phyloP scores from a whole-genome alignment of 208 protist species.

The Angomonas deanei region DNA sequence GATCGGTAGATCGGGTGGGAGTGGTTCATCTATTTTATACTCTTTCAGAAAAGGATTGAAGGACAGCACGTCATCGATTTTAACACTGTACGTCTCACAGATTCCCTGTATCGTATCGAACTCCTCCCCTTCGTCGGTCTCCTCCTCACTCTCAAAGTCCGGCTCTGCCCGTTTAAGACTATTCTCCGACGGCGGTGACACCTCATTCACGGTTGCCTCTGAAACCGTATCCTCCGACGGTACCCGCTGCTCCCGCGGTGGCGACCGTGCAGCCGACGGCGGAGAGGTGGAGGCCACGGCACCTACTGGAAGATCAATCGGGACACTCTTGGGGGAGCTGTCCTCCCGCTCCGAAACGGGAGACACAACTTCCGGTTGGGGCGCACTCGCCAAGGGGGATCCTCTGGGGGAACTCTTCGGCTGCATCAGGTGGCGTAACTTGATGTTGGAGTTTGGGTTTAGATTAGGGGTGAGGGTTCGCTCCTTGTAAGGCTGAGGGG shows the following conservation, averaged over 20 bases:
- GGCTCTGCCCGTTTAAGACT: not conserved
- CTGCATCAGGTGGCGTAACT: not conserved
- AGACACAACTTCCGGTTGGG: not conserved
- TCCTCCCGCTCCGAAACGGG: not conserved
- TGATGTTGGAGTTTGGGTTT: not conserved
- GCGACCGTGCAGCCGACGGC: not conserved
- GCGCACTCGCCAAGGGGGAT: not conserved
- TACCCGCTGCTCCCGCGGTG: not conserved
- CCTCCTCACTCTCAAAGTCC: not conserved
- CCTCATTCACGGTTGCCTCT: not conserved
- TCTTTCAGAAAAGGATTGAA: slow-evolving; percentile 63
- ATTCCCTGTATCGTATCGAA: slow-evolving; percentile 73
- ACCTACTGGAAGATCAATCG: not conserved
- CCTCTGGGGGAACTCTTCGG: not conserved
- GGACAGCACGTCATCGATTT: slow-evolving; percentile 35
- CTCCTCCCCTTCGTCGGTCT: slow-evolving; percentile 23
- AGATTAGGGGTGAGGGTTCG: not conserved
- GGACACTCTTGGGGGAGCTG: not conserved
- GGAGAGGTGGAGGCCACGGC: not conserved
- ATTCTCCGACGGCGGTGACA: not conserved
- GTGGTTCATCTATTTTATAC: slow-evolving; percentile 46
- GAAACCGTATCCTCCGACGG: too few relatives aligned
- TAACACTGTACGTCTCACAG: slow-evolving; percentile 34
- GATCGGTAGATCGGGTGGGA: slow-evolving; percentile 69
- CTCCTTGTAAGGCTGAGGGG: not conserved